A percentile compares a stretch with the other conserved stretches of the same genome.
Evolutionary conservation across 2,329 filamentous ascomycete species (phyloP).

Genomic region (Macrophomina tecta): DNA sequence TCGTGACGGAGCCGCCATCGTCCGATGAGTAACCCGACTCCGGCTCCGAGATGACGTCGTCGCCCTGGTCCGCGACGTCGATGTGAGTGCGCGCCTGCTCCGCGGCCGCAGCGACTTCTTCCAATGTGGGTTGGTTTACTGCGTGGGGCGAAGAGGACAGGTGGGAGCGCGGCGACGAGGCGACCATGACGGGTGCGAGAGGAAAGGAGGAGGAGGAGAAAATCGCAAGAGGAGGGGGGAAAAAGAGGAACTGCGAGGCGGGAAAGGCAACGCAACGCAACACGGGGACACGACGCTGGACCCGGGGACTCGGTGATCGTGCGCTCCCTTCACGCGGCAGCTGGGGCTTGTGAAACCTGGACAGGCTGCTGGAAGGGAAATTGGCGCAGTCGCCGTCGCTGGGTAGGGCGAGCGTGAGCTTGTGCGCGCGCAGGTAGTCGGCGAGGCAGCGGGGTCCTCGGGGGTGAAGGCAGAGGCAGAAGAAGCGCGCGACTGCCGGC

Average conservation of each 20-base stretch:
- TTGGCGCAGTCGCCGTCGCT: slow-evolving; percentile 4
- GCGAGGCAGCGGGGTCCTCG: not conserved
- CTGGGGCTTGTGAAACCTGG: not conserved
- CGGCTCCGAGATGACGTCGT: slow-evolving; percentile 21
- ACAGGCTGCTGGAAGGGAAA: not conserved
- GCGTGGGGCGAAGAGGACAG: not conserved
- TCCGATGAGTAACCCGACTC: slow-evolving; percentile 27
- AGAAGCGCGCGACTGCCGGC: not conserved
- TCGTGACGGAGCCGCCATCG: slow-evolving; percentile 31
- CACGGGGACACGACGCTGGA: not conserved
- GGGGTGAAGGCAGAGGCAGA: not conserved
- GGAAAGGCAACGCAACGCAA: not conserved
- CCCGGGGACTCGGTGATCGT: not conserved
- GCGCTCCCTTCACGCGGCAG: not conserved
- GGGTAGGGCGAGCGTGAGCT: slow-evolving; percentile 3
- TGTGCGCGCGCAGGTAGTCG: not conserved
- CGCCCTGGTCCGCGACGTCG: slow-evolving; percentile 9
- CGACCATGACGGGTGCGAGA: slow-evolving; percentile 5
- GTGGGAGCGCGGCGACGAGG: slow-evolving; percentile 24
- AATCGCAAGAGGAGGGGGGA: not conserved
- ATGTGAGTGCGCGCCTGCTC: slow-evolving; percentile 25
- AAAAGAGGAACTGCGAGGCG: not conserved
- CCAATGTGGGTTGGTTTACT: not conserved
- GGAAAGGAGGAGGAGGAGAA: not conserved
- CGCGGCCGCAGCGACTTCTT: slow-evolving; percentile 22